Conservation (phyloP, 2,329 filamentous ascomycete genomes). For the Sclerotinia glacialis region DNA sequence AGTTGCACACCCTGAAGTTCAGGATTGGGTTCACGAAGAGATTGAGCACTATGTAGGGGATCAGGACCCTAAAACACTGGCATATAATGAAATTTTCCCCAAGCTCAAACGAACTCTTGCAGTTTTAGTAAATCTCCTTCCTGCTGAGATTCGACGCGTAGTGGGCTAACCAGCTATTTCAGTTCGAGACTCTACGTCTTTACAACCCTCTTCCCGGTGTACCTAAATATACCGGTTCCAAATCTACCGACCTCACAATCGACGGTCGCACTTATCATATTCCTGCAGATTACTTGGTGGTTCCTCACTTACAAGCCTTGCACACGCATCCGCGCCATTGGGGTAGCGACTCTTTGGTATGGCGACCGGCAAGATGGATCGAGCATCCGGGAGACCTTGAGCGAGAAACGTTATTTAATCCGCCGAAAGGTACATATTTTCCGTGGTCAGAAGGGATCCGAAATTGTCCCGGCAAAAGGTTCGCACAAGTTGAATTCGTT, state of each 20-base stretch:
- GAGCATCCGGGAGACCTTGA: neutral
- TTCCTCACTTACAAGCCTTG: constrained; percentile 26
- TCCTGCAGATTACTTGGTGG: constrained; percentile 42
- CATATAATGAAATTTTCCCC: constrained; percentile 42
- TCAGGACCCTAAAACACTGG: constrained; percentile 36
- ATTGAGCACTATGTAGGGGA: constrained; percentile 20
- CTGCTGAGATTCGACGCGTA: neutral
- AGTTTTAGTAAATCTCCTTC: constrained; percentile 34
- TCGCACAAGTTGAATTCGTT: constrained; percentile 28
- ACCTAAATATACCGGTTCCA: constrained; percentile 45
- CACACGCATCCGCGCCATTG: constrained; percentile 26
- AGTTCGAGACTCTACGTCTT: constrained; percentile 50
- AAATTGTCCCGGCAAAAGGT: constrained; percentile 29
- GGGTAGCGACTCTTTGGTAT: constrained; percentile 26
- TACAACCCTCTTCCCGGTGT: constrained; percentile 53
- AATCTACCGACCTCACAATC: constrained; percentile 21
- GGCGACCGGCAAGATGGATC: constrained; percentile 29
- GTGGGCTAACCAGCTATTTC: neutral
- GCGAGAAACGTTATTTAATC: constrained; percentile 1
- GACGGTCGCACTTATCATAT: constrained; percentile 7
- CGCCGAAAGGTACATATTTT: constrained; percentile 23
- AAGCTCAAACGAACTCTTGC: constrained; percentile 43
- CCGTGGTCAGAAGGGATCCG: constrained; percentile 26
- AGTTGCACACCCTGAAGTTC: constrained; percentile 23
- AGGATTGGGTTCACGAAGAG: constrained; percentile 25